Conservation (phyloP, 768 basidiomycete species). For the Termitomyces sp. region DNA sequence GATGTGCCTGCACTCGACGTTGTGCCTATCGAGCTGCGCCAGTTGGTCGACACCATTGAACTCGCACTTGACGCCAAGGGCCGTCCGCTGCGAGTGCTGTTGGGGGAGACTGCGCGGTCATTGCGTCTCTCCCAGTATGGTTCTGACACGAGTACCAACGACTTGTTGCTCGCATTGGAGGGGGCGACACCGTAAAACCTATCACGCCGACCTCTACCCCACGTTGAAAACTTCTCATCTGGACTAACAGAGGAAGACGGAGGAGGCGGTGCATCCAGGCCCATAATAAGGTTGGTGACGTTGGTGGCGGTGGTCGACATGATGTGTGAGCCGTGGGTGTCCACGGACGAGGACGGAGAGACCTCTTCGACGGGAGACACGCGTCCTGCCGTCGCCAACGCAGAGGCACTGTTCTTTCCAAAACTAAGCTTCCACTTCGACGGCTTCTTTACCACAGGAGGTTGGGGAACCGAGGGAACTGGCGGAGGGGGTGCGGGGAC, state of each 20-base stretch:
- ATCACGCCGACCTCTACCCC: slow-evolving; percentile 44
- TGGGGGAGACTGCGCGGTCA: slow-evolving; percentile 52
- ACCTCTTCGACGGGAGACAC: slow-evolving; percentile 35
- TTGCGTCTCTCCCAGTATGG: slow-evolving; percentile 28
- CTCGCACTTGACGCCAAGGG: slow-evolving; percentile 53
- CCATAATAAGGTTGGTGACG: slow-evolving; percentile 72
- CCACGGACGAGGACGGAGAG: slow-evolving; percentile 23
- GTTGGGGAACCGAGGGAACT: slow-evolving; percentile 16
- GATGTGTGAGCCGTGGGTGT: slow-evolving; percentile 19
- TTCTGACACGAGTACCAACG: slow-evolving; percentile 14
- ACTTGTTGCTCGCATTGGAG: slow-evolving; percentile 13
- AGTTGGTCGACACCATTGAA: slow-evolving; percentile 63
- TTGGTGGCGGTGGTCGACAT: slow-evolving; percentile 74
- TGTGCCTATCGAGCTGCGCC: slow-evolving; percentile 75
- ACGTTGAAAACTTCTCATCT: slow-evolving; percentile 38
- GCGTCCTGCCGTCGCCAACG: slow-evolving; percentile 27
- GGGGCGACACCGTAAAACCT: slow-evolving; percentile 5
- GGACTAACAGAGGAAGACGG: slow-evolving; percentile 17
- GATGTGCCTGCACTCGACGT: slow-evolving; percentile 64
- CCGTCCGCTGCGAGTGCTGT: slow-evolving; percentile 51
- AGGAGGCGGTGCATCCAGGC: slow-evolving; percentile 44
- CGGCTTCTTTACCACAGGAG: slow-evolving; percentile 64
- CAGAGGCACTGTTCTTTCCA: slow-evolving; percentile 46
- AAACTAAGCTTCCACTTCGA: slow-evolving; percentile 86
- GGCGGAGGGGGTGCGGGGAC: slow-evolving; percentile 15